phyloP scores from a whole-genome alignment of 306 rosid species.

The Cucurbita moschata region DNA sequence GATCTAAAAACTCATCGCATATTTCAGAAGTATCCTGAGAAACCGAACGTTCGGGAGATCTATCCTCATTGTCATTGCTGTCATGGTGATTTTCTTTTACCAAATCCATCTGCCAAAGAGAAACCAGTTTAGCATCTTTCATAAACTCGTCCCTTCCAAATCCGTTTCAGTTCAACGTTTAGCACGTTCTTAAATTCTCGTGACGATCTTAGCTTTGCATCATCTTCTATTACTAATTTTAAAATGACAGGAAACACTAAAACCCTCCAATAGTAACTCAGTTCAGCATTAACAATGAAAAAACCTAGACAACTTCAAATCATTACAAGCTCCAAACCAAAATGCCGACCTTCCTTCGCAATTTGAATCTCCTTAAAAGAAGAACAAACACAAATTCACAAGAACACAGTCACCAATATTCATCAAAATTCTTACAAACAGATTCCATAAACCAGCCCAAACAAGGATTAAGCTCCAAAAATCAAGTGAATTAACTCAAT shows the following conservation, averaged over 20 bases:
- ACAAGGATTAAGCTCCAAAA: neutral
- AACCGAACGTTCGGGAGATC: conserved; percentile 29
- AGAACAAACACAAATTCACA: neutral
- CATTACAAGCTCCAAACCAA: neutral
- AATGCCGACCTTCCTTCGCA: neutral
- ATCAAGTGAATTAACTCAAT: neutral
- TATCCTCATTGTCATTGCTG: conserved; percentile 18
- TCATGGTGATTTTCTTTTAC: conserved; percentile 20
- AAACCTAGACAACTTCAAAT: neutral
- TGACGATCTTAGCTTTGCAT: neutral
- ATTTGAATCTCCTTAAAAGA: neutral
- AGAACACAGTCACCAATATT: neutral
- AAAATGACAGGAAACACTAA: neutral
- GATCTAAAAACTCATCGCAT: conserved; percentile 42
- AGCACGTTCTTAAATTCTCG: neutral
- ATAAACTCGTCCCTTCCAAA: neutral
- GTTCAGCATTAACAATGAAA: neutral
- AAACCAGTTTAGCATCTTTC: neutral
- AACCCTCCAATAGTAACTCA: neutral
- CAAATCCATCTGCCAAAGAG: conserved; percentile 36
- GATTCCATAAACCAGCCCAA: neutral
- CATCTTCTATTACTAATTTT: neutral
- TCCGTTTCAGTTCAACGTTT: neutral
- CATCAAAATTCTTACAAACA: neutral
- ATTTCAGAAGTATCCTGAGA: conserved; percentile 29